These are phyloP conservation scores for Salix suchowensis DNA, from an alignment of 345 rosid species.

Conservation along the genomic window DNA sequence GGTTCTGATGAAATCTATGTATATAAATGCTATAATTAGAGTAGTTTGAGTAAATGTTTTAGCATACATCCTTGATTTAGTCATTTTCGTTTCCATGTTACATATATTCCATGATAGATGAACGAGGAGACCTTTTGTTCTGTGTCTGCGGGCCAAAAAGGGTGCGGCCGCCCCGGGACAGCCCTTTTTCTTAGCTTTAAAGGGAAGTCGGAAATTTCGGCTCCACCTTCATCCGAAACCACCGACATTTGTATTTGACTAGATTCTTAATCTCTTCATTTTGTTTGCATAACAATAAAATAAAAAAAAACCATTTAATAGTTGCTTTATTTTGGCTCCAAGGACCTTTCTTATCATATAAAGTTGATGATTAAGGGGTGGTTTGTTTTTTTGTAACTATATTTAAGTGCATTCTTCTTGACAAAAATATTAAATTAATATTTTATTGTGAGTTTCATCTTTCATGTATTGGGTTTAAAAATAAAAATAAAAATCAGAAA, in stretches of 20 bases:
- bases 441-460: no score
- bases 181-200: background rate
- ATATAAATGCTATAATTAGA: background rate
- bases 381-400: no score
- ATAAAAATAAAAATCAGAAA: no score
- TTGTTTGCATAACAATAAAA: background rate
- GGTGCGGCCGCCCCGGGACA: background rate
- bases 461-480: no score
- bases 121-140: background rate
- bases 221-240: background rate
- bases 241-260: background rate
- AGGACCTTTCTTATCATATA: background rate
- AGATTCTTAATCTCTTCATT: background rate
- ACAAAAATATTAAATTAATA: no score
- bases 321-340: background rate
- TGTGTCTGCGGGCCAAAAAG: background rate
- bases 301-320: background rate
- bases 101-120: background rate
- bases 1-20: background rate
- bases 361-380: background rate
- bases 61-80: background rate
- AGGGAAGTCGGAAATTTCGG: background rate
- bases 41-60: background rate
- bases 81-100: background rate
- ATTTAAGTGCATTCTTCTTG: no score